phyloP scores from a whole-genome alignment of 257 asterid species.

The Nicotiana paniculata region DNA sequence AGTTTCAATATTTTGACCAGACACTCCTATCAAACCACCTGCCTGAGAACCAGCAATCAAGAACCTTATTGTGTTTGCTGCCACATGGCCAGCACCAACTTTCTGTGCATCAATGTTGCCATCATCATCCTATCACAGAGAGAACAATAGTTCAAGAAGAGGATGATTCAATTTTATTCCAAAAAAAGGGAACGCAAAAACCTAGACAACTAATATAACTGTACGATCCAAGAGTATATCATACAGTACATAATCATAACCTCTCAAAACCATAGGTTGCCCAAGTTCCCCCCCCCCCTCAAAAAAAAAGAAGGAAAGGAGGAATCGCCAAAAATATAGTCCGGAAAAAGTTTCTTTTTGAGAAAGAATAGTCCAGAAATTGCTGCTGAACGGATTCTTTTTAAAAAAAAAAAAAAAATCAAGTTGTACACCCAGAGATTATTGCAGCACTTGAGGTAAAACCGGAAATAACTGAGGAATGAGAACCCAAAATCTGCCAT shows the following conservation, averaged over 20 bases:
- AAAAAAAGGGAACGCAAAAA: background rate
- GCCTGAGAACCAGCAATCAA: constrained; percentile 95
- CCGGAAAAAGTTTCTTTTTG: background rate
- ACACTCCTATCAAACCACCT: constrained; percentile 86
- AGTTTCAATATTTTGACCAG: constrained; percentile 89
- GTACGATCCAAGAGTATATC: background rate
- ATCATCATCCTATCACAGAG: constrained; percentile 54
- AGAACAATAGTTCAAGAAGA: background rate
- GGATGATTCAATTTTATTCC: background rate
- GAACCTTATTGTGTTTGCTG: constrained; percentile 84
- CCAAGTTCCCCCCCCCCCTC: too few species aligned
- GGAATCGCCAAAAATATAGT: background rate
- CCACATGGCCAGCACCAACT: constrained; percentile 72
- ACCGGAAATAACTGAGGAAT: background rate
- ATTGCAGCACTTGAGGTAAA: background rate
- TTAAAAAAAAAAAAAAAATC: too few species aligned
- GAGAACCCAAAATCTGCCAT: background rate
- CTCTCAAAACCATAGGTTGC: background rate
- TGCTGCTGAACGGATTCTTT: background rate
- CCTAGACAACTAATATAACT: background rate
- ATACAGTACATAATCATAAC: background rate
- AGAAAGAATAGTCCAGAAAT: background rate
- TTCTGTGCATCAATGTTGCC: constrained; percentile 50
- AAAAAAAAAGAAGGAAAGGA: too few species aligned
- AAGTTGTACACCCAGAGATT: background rate